Evolutionary conservation across 202 grass and related monocot species (phyloP), one percentile per base, ranked within the genome.

Genomic region (Hordeum pubiflorum): DNA sequence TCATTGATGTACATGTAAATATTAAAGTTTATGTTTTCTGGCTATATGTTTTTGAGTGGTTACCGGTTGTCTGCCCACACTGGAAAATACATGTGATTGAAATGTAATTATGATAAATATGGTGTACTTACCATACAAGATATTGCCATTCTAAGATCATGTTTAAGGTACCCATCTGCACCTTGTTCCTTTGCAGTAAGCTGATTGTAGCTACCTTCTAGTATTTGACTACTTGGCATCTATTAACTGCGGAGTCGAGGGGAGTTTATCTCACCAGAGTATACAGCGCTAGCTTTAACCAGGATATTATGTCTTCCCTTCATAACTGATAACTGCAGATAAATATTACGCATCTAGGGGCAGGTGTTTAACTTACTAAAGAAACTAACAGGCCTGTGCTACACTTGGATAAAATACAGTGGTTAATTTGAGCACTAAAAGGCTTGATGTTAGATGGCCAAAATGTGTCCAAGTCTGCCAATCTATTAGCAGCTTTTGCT

Each of bases 1-100:
- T 82, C 63, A 55, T 74, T 72, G 62, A 33, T 52, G 12, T 86
- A 60, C 21, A 72, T 74, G 39, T 59, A 52, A 17, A 22, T 38
- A 74, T 18, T 74, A 59, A 52, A 58, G 1, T 32, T 27, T 40
- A 34, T 80, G n/a, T 52, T 50, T 83, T 67, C 1, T 21, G 22
- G 9, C 33, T 48, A 34, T 72, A 44, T 78, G 60, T 81, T 17
- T 22, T 58, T 3, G 0, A 2, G 22, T 74, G 50, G 34, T 84
- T 21, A 81, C 11, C 63, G 7, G 58, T 34, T 2, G 7, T 72
- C 27, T 79, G 26, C 54, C 11, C 64, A 46, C 3, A 50, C 9
- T 50, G 31, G 9, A 77, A 84, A 40, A 55, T 27, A 43, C 17
- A 26, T n/a, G 8, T 74, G 79, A 36, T 40, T 70, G 23, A 43